Evolutionary conservation across 495 filamentous ascomycete species (phyloP).

Genomic region (Podospora didyma): DNA sequence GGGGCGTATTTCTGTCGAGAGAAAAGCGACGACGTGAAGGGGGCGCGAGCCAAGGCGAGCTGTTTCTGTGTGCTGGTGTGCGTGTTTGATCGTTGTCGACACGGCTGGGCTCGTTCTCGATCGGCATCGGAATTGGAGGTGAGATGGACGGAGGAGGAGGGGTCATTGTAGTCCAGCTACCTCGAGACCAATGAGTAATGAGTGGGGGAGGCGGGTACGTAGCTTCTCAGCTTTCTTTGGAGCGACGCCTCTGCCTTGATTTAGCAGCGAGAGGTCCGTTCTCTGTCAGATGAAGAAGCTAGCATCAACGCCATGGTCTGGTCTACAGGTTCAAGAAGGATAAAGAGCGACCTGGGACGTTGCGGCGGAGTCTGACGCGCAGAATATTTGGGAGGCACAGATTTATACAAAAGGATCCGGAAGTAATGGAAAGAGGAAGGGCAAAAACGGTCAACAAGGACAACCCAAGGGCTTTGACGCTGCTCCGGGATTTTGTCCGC

Average conservation of each 20-base stretch:
- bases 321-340: background rate
- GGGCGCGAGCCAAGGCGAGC: background rate
- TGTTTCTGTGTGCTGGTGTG: background rate
- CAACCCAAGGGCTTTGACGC: too few species aligned
- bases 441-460: too few species aligned
- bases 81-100: background rate
- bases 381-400: too few species aligned
- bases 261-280: too few species aligned
- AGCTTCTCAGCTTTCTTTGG: too few species aligned
- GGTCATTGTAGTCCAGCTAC: background rate
- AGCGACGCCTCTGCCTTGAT: too few species aligned
- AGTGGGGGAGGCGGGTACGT: background rate
- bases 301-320: constrained; percentile 1
- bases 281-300: background rate
- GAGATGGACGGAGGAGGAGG: background rate
- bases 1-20: constrained; percentile 11
- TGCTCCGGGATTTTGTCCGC: too few species aligned
- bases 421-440: too few species aligned
- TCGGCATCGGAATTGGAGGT: background rate
- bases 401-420: too few species aligned
- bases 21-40: background rate
- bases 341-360: background rate
- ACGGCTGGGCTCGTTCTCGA: background rate
- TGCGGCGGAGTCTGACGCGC: too few species aligned
- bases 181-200: background rate